Evolutionary conservation across 306 rosid species (phyloP).

Genomic region (Dicorynia guianensis): DNA sequence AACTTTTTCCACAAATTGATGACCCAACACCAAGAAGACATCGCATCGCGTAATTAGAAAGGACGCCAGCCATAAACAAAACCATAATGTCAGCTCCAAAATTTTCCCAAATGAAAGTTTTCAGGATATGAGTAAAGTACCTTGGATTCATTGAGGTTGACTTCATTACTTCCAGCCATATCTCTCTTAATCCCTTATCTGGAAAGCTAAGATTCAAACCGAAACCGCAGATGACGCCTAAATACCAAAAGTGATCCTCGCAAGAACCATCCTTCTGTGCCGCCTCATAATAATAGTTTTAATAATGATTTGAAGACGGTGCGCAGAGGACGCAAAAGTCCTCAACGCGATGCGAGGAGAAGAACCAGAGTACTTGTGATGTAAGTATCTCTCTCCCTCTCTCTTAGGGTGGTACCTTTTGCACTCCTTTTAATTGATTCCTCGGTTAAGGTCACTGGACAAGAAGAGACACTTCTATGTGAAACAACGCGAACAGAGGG

Average conservation of each 20-base stretch:
- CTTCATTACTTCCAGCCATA: conserved; percentile 77
- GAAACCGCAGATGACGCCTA: conserved; percentile 39
- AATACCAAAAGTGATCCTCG: conserved; percentile 49
- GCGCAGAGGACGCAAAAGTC: background rate
- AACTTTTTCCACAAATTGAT: conserved; percentile 40
- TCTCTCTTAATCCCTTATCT: conserved; percentile 23
- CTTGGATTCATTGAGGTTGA: conserved; percentile 85
- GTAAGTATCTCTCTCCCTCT: background rate
- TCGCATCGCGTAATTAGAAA: conserved; percentile 14
- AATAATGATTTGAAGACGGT: background rate
- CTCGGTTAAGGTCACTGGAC: conserved; percentile 51
- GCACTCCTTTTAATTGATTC: conserved; percentile 51
- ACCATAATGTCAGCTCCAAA: conserved; percentile 31
- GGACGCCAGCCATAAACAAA: background rate
- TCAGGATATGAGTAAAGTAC: conserved; percentile 48
- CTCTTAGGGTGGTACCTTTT: background rate
- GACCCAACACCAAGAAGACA: conserved; percentile 34
- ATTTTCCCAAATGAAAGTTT: background rate
- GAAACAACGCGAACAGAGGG: conserved; percentile 38
- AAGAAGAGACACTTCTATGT: conserved; percentile 45
- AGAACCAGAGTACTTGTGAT: background rate
- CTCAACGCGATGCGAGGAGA: background rate
- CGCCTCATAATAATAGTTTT: conserved; percentile 38
- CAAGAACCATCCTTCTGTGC: conserved; percentile 27
- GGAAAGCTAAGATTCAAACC: conserved; percentile 30